Evolutionary conservation across 176 grass and related monocot species (phyloP), one percentile per base, ranked within the genome.

Genomic region (Chrysopogon serrulatus): DNA sequence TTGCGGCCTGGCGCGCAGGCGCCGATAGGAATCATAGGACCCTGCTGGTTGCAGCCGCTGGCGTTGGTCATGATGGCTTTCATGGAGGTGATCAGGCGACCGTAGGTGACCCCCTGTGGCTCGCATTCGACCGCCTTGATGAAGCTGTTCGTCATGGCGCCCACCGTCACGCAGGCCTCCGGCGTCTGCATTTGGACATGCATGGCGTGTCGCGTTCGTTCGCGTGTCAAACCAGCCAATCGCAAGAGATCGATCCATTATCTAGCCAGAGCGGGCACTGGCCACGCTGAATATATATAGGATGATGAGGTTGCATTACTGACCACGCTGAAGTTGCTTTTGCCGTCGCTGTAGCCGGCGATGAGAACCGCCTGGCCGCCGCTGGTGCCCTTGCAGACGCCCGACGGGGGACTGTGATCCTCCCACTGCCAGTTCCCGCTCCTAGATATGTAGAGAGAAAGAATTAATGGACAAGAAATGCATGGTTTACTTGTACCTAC

Each of bases 121-220:
- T 95, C 89, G 18, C 8, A 88, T 56, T 95, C 89, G 31, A 98
- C 2, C 3, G 91, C 85, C 42, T 69, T 79, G 61, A 98, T 85
- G 83, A 95, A 98, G 76, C 96, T 95, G 89, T 92, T 90, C 23
- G 96, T 98, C 93, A 98, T 95, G 47, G 93, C 96, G 1, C 96
- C 96, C 13, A 94, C 86, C 4, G 87, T 83, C 1, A 87, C 71
- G 45, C 40, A 35, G 3, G 83, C 53, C 11, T 85, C 63, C n/a
- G 78, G 78, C 42, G 65, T 39, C 81, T 83, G 74, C 80, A 63
- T 17, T 4, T 10, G 40, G 17, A 17, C 45, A 17, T 16, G 3
- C 21, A 75, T 26, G 17, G 11, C 24, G 30, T 48, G 56, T 33
- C 60, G 5, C n/a, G n/a, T n/a, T n/a, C n/a, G n/a, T n/a, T n/a